Base-by-base conservation (phyloP, 2,329 filamentous ascomycete genomes). In the Pseudogymnoascus sp. region DNA sequence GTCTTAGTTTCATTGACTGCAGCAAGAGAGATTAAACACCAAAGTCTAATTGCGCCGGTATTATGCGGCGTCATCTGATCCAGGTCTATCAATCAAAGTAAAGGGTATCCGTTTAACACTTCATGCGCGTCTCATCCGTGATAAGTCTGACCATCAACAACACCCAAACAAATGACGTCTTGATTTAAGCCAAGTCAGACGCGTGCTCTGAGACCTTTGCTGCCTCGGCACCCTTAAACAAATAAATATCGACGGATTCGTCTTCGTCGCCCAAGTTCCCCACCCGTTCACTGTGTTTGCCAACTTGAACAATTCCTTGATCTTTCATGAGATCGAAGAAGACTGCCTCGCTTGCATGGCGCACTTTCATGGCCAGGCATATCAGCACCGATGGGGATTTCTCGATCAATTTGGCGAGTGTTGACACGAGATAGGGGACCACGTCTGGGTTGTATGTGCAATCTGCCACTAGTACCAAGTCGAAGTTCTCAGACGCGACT, bases 391-490 rank as follows among this genome's bases (percentile, higher is more conserved):
- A 59, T 25, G 37, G 25, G 4, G 63, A 66, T 8, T 39, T 60
- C 3, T 60, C 55, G 13, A 61, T 62, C 40, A 65, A 13, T 4
- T 72, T 74, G 21, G 70, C 67, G 8, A 90, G 73, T 1, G 84
- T 86, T 29, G 74, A 73, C 6, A 89, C 85, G 37, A 90, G 75
- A 25, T 83, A 79, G 2, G 84, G 83, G 60, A 87, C 80, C 63
- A 83, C 87, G 67, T 88, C 86, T 13, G 81, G 77, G 70, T 90
- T 90, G 74, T 90, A 90, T 1, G 87, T 90, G 73, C 87, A 90
- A 71, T 90, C 87, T 1, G 86, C 85, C 1, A 88, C 81, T 3
- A 89, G 70, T 21, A 89, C 78, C 35, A 90, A 69, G 70, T 88
- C 82, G 67, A 83, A 78, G 9, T 68, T 68, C 37, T 68, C 69